phyloP scores from a whole-genome alignment of 306 rosid genomes.

The Abrus pulchellus region DNA sequence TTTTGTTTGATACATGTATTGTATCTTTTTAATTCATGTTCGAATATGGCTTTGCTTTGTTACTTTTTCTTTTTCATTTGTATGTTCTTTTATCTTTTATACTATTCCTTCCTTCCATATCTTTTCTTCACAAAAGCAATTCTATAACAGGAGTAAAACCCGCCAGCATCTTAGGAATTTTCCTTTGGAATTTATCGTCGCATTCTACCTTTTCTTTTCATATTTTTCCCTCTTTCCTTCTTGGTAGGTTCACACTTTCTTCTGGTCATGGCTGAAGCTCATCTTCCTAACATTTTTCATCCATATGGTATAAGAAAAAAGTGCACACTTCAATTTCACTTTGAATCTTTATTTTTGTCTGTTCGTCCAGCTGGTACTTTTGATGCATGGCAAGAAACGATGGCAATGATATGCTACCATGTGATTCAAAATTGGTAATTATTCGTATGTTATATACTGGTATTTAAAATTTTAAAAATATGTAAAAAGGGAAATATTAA shows the following conservation, averaged over 20 bases:
- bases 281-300: background rate
- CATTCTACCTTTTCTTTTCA: background rate
- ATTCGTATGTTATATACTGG: too few relatives aligned
- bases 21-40: constrained; percentile 8
- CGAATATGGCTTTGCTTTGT: constrained; percentile 26
- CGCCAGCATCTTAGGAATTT: constrained; percentile 43
- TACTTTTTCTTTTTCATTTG: constrained; percentile 29
- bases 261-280: background rate
- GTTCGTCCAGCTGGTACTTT: background rate
- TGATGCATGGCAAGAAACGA: background rate
- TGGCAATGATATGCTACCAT: too few relatives aligned
- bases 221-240: background rate
- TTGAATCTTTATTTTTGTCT: constrained; percentile 10
- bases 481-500: too few relatives aligned
- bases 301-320: background rate
- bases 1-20: background rate
- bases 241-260: background rate
- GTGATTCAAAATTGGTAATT: too few relatives aligned
- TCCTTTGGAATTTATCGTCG: constrained; percentile 39
- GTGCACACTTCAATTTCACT: background rate
- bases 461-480: too few relatives aligned
- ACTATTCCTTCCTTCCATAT: constrained; percentile 26
- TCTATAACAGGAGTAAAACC: constrained; percentile 26
- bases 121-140: constrained; percentile 42
- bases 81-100: constrained; percentile 35